Evolutionary conservation across 2,329 filamentous ascomycete species (phyloP).

Genomic region (Tolypocladium ophioglossoides): DNA sequence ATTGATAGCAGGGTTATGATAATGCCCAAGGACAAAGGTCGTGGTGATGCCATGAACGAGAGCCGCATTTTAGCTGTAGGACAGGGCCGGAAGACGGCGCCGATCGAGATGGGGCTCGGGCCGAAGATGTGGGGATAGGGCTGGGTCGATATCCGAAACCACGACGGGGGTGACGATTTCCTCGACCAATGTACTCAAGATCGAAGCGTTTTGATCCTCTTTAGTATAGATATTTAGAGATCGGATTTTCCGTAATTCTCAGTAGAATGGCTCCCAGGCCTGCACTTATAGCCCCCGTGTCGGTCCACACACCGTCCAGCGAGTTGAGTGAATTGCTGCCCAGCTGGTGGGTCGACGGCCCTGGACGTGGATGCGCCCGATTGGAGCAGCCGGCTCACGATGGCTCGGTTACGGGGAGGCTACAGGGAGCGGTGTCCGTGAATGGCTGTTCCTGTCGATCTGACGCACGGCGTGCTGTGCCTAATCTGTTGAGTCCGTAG

Average conservation of each 20-base stretch:
- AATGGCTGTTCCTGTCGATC: background rate
- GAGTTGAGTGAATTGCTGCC: slow-evolving; percentile 13
- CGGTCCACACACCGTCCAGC: background rate
- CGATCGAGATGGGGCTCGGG: background rate
- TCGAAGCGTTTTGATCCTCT: background rate
- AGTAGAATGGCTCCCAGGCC: background rate
- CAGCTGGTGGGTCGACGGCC: slow-evolving; percentile 9
- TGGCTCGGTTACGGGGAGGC: background rate
- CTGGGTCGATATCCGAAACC: background rate
- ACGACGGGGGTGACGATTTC: background rate
- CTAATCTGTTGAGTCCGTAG: background rate
- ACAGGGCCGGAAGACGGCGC: background rate
- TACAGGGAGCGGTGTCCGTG: background rate
- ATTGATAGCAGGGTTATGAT: background rate
- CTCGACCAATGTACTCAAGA: background rate
- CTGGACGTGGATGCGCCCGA: slow-evolving; percentile 17
- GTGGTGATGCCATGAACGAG: background rate
- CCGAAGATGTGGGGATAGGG: background rate
- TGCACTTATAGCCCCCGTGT: background rate
- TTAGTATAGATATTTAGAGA: too few species aligned
- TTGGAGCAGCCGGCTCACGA: slow-evolving; percentile 6
- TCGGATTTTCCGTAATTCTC: background rate
- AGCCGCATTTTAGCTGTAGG: background rate
- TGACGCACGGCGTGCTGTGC: background rate
- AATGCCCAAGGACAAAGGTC: background rate